Evolutionary conservation across 2,329 filamentous ascomycete species (phyloP), one percentile per base, ranked within the genome.

Genomic region (Verticillium albo-atrum): DNA sequence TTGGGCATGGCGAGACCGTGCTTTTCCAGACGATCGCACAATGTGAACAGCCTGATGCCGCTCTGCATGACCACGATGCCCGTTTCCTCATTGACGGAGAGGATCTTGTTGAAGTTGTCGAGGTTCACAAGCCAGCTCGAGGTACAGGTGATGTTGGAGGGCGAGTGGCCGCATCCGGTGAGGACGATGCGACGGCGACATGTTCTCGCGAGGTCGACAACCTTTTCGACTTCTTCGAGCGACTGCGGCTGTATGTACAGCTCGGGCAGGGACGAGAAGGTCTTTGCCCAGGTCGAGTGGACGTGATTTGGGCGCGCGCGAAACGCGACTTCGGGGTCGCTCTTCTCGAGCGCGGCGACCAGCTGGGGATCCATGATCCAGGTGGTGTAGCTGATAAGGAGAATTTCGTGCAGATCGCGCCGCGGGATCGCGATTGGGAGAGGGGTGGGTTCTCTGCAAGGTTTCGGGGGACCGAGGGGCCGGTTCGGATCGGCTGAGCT

Each of bases 61-160:
- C 90, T 89, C 76, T 98, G 84, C 67, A 96, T 89, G 2, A 87
- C 86, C 57, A 96, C 84, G 7, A 89, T 75, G 56, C 87, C 84
- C 12, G 81, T 87, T 42, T 84, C 79, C 56, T 74, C 75, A 69
- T 96, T 87, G 55, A 96, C 80, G 7, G 86, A 82, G 55, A 96
- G 71, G 30, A 98, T 83, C 58, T 83, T 80, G 70, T 86, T 86
- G 76, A 91, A 91, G 64, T 89, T 82, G 78, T 99, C 95, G 62
- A 99, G 85, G 72, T 97, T 98, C 66, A 98, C 80, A 71, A 97
- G 87, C 95, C 95, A 98, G 64, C 90, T 91, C 17, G 91, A 95
- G 5, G 93, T 96, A 75, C 92, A 96, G 4, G 94, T 98, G 51
- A 99, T 78, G 69, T 94, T 89, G 64, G 90, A 96, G 7, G 94